Base-by-base conservation (phyloP, 2,329 filamentous ascomycete genomes). In the Cryoendolithus antarcticus region DNA sequence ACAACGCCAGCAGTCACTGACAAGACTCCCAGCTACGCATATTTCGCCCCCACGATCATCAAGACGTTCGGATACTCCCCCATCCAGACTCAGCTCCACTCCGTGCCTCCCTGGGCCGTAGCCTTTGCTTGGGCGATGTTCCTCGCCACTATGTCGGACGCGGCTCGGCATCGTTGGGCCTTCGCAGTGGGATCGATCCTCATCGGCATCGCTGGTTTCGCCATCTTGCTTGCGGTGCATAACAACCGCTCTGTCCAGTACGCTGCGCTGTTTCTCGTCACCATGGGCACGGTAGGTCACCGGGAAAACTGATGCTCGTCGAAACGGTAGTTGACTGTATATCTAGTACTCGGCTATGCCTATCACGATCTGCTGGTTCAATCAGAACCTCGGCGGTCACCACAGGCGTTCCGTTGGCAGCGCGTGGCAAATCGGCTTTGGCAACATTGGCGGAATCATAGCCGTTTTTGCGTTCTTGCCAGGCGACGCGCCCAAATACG, bases 331-430 rank as follows among this genome's bases (percentile, higher is more conserved):
- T n/a, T n/a, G n/a, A n/a, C n/a, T n/a, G n/a, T n/a, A n/a, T n/a
- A n/a, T n/a, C n/a, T n/a, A n/a, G 2, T 95, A 93, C 62, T 78
- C 77, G 1, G 84, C 86, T n/a, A 88, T 94, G 81, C 86, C 89
- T 0, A 78, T 94, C 33, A 51, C 59, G 28, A 62, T 67, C 4
- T 72, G 69, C 46, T 72, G 68, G 67, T 70, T 70, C 57, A 69
- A 68, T 38, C 70, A 71, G 67, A 72, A 73, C 41, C 57, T 72
- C 2, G 57, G 67, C 9, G 65, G 67, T 1, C 70, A 72, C 41
- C 67, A 69, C 43, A 54, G 69, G 2, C 60, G 69, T 31, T 56
- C 63, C 4, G 62, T 72, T 0, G 69, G 68, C 1, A 57, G 54
- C 9, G 69, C 67, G 1, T 71, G 65, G 64, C 68, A 71, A 43